Evolutionary conservation across 371 early-diverging fungal genomes (phyloP).

Genomic region (Homolaphlyctis polyrhiza): DNA sequence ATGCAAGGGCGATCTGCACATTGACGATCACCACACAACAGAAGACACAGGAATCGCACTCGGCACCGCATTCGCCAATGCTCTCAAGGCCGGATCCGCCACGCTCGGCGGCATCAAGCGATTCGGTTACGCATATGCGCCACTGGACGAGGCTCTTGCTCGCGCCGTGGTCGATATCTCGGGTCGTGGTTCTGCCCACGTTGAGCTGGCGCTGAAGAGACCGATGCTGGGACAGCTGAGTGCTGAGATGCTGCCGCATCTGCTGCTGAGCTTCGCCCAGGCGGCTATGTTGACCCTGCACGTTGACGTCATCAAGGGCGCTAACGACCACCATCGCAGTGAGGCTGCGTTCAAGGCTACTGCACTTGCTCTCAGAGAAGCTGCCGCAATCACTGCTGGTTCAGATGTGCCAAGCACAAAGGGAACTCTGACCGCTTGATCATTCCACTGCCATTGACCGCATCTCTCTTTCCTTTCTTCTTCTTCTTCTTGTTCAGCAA

Average conservation of each 20-base stretch:
- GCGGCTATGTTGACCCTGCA: conserved; percentile 91
- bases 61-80: conserved; percentile 87
- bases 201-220: conserved; percentile 79
- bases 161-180: conserved; percentile 96
- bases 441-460: too few species aligned
- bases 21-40: conserved; percentile 96
- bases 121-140: conserved; percentile 92
- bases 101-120: conserved; percentile 83
- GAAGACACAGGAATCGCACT: conserved; percentile 94
- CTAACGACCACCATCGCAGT: conserved; percentile 90
- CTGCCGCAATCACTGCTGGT: conserved; percentile 73
- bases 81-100: conserved; percentile 54
- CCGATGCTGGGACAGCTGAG: conserved; percentile 85
- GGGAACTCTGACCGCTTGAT: conserved; percentile 49
- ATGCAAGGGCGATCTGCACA: conserved; percentile 89
- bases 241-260: conserved; percentile 96
- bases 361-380: conserved; percentile 89
- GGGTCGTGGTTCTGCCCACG: conserved; percentile 81
- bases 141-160: conserved; percentile 92
- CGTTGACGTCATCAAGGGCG: conserved; percentile 88
- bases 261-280: conserved; percentile 84
- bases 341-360: conserved; percentile 95
- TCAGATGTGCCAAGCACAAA: conserved; percentile 84
- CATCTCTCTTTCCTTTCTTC: not conserved
- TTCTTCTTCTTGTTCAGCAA: too few species aligned